Evolutionary conservation across 106 monocot species (phyloP).

Genomic region (Allium cepa): DNA sequence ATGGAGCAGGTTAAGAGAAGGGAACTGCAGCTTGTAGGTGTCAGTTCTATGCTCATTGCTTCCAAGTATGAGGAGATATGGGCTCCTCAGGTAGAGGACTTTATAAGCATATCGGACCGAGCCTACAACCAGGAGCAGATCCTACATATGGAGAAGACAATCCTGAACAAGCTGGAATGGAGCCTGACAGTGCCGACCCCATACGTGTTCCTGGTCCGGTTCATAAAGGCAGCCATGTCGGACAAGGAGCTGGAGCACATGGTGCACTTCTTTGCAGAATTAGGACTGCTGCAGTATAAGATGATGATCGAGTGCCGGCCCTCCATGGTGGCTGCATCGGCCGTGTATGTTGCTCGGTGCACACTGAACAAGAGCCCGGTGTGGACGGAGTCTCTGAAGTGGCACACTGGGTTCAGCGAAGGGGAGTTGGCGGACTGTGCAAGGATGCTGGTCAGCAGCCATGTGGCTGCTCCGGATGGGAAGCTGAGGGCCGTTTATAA

Average conservation of each 20-base stretch:
- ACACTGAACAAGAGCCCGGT: slow-evolving; percentile 46
- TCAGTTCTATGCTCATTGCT: slow-evolving; percentile 72
- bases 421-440: slow-evolving; percentile 17
- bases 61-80: slow-evolving; percentile 83
- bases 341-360: slow-evolving; percentile 47
- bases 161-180: slow-evolving; percentile 64
- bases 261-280: slow-evolving; percentile 55
- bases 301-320: slow-evolving; percentile 26
- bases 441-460: slow-evolving; percentile 24
- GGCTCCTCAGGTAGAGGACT: slow-evolving; percentile 76
- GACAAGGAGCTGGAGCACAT: slow-evolving; percentile 65
- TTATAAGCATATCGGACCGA: slow-evolving; percentile 52
- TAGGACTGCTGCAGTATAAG: slow-evolving; percentile 47
- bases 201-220: slow-evolving; percentile 51
- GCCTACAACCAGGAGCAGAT: slow-evolving; percentile 49
- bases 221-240: slow-evolving; percentile 45
- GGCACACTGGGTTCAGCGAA: slow-evolving; percentile 45
- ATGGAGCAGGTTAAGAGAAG: slow-evolving; percentile 23
- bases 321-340: slow-evolving; percentile 55
- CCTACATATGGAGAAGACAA: slow-evolving; percentile 51
- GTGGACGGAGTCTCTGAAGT: slow-evolving; percentile 51
- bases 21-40: slow-evolving; percentile 70
- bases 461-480: slow-evolving; percentile 22
- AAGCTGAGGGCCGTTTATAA: slow-evolving; percentile 47
- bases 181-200: slow-evolving; percentile 59